Evolutionary conservation across 768 basidiomycete species (phyloP).

Genomic region (Lactifluus rugatus): DNA sequence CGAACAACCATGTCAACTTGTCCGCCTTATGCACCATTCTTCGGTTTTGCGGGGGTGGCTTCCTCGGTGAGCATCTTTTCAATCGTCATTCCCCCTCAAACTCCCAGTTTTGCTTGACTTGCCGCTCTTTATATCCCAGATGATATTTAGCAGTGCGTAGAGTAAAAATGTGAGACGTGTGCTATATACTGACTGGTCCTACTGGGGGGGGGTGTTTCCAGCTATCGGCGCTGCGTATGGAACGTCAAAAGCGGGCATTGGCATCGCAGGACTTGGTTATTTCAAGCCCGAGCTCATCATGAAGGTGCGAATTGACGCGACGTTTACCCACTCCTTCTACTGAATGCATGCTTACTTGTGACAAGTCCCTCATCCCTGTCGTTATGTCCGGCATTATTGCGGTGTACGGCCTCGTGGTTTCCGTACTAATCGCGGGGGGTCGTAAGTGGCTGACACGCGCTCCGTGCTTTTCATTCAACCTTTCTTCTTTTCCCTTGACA

Average conservation of each 20-base stretch:
- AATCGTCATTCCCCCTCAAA: too few species aligned
- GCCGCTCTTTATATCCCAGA: constrained; percentile 38
- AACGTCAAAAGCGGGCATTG: constrained; percentile 94
- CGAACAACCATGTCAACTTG: constrained; percentile 38
- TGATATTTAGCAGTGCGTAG: constrained; percentile 88
- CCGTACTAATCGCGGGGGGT: constrained; percentile 86
- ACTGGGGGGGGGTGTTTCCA: constrained; percentile 23
- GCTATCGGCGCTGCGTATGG: constrained; percentile 94
- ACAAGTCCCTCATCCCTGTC: constrained; percentile 56
- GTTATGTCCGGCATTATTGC: constrained; percentile 99
- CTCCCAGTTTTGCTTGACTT: too few species aligned
- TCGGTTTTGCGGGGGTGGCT: constrained; percentile 96
- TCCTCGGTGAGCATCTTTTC: constrained; percentile 53
- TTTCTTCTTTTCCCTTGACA: background rate
- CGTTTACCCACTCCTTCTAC: background rate
- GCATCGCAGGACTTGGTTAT: constrained; percentile 87
- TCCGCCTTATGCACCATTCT: constrained; percentile 95
- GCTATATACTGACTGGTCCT: background rate
- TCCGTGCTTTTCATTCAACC: background rate
- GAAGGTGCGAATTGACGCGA: constrained; percentile 52
- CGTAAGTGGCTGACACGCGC: constrained; percentile 42
- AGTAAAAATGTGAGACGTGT: background rate
- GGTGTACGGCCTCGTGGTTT: constrained; percentile 98
- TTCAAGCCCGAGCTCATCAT: constrained; percentile 97
- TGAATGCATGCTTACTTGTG: too few species aligned